A percentile compares a stretch with the other conserved stretches of the same genome.
Evolutionary conservation across 345 rosid species (phyloP).

Genomic region (Odontarrhena argentea): DNA sequence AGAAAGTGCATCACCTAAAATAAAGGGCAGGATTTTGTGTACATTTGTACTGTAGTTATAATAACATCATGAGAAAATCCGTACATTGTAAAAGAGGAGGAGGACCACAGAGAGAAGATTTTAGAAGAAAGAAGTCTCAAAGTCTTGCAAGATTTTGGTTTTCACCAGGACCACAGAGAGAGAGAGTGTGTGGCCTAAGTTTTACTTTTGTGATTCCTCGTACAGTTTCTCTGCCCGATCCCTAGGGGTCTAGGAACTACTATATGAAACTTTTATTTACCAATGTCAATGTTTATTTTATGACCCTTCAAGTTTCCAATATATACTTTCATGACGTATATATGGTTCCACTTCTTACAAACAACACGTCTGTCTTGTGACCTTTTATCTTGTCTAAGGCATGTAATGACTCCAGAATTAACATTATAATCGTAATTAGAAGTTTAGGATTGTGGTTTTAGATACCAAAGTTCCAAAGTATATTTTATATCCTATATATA

Average conservation of each 20-base stretch:
- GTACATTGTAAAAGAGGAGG: slow-evolving; percentile 35
- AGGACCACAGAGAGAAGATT: slow-evolving; percentile 36
- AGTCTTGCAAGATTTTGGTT: slow-evolving; percentile 29
- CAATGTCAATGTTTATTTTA: slow-evolving; percentile 28
- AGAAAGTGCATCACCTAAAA: too few relatives aligned
- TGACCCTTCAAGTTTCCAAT: background rate
- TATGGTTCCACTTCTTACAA: background rate
- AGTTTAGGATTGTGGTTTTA: background rate
- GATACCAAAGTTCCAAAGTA: too few relatives aligned
- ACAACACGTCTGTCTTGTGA: too few relatives aligned
- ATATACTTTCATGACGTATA: slow-evolving; percentile 24
- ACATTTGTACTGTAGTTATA: too few relatives aligned
- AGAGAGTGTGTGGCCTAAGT: slow-evolving; percentile 11
- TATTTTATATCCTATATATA: too few relatives aligned
- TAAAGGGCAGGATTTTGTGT: too few relatives aligned
- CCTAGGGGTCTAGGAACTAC: slow-evolving; percentile 23
- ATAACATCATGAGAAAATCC: background rate
- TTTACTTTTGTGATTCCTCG: slow-evolving; percentile 32
- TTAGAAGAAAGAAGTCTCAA: slow-evolving; percentile 23
- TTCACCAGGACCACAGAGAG: slow-evolving; percentile 34
- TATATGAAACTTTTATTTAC: slow-evolving; percentile 14
- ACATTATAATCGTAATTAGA: too few relatives aligned
- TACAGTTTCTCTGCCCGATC: slow-evolving; percentile 34
- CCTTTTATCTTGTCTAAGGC: too few relatives aligned
- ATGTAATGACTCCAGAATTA: too few relatives aligned